Percentiles rank a stretch among this genome's conserved stretches.
These are phyloP conservation scores for Balamuthia mandrillaris DNA, from an alignment of 208 protist genomes.

Conservation along the genomic window DNA sequence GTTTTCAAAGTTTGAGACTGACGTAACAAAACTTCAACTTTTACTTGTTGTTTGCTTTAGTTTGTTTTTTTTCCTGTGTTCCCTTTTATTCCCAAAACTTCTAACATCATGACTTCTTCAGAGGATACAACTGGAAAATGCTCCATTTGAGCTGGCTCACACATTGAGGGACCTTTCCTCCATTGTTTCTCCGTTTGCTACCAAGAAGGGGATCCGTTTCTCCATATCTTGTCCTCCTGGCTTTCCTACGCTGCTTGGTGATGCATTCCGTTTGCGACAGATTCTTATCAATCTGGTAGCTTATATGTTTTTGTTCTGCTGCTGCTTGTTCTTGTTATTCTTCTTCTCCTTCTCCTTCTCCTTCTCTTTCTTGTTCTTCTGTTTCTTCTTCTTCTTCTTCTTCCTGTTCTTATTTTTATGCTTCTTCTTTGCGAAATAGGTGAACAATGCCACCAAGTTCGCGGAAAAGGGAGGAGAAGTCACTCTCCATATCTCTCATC, in stretches of 20 bases:
- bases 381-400: background rate
- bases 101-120: too few relatives aligned
- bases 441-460: conserved; percentile 28
- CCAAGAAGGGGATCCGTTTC: background rate
- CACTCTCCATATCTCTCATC: background rate
- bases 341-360: background rate
- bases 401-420: background rate
- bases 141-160: background rate
- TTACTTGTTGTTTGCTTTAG: too few relatives aligned
- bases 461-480: conserved; percentile 1
- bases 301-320: background rate
- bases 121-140: background rate
- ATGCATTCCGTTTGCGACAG: background rate
- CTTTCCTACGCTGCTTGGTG: background rate
- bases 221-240: background rate
- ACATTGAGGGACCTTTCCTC: background rate
- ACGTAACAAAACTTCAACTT: too few relatives aligned
- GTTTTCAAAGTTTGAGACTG: conserved; percentile 25
- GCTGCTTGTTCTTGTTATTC: too few relatives aligned
- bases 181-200: background rate
- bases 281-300: background rate
- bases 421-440: background rate
- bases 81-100: too few relatives aligned
- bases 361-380: background rate
- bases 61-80: too few relatives aligned